Evolutionary conservation across 805 yeast species (phyloP).

Genomic region (Hanseniaspora taiwanica): DNA sequence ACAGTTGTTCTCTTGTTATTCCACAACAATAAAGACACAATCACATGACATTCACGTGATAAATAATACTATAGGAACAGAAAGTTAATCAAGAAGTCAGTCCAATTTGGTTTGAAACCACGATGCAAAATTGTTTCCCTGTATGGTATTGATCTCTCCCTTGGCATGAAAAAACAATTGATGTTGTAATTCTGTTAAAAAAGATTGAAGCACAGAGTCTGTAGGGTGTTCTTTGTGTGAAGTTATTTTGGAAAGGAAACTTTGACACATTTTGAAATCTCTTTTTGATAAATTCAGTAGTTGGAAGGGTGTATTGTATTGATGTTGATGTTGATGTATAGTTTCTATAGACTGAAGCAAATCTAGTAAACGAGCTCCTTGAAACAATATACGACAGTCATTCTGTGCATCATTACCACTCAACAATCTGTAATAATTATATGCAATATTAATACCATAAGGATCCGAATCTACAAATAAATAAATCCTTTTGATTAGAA

Average conservation of each 20-base stretch:
- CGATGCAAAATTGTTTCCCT: slow-evolving; percentile 8
- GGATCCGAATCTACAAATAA: slow-evolving; percentile 56
- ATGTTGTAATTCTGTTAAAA: slow-evolving; percentile 39
- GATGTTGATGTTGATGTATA: background rate
- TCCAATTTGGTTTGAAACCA: slow-evolving; percentile 4
- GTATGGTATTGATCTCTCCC: slow-evolving; percentile 42
- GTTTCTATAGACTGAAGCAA: background rate
- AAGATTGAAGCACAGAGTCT: background rate
- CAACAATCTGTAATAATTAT: slow-evolving; percentile 25
- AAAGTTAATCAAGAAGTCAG: no score
- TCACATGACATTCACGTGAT: no score
- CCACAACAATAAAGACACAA: no score
- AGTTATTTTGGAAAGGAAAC: slow-evolving; percentile 10
- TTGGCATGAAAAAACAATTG: slow-evolving; percentile 42
- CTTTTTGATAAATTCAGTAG: slow-evolving; percentile 13
- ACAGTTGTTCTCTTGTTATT: no score
- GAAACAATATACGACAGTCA: no score
- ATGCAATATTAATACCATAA: slow-evolving; percentile 47
- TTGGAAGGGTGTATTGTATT: slow-evolving; percentile 5
- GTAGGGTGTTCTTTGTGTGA: background rate
- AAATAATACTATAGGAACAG: no score
- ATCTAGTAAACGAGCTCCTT: background rate
- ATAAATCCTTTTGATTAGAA: slow-evolving; percentile 20
- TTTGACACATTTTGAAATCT: slow-evolving; percentile 19
- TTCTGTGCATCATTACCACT: no score